Evolutionary conservation across 148 eudicot species (phyloP), one percentile per base, ranked within the genome.

Genomic region (Persicaria tinctoria): DNA sequence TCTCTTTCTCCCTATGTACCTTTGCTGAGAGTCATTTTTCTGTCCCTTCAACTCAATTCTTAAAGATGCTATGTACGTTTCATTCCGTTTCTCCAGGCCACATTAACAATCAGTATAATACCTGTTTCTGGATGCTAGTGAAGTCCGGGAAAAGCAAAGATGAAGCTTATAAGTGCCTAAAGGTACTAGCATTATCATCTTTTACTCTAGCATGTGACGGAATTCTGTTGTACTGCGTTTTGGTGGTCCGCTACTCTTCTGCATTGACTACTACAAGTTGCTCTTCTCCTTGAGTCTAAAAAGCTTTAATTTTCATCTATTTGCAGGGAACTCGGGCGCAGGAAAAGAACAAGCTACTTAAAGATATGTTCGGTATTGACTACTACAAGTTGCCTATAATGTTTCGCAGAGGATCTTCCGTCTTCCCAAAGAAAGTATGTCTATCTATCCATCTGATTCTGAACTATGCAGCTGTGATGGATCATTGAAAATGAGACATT

Each of bases 111-210:
- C 91, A 79, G 72, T 82, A 85, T 74, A 78, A 86, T 77, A 90
- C 93, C 72, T 94, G 98, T 85, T 76, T 85, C 50, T 91, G 93
- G 91, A 81, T 80, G 85, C 85, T 94, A 72, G 73, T 91, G 71
- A 79, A 83, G 46, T 47, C 83, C 79, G 97, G 93, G 76, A 85
- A 80, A 81, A 72, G 75, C 54, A 93, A 85, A 83, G 76, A 27
- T 66, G 91, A 91, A 78, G 98, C 96, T 64, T 85, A 77, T 72
- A 85, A 80, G 59, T 68, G 74, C 76, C 81, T 94, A 74, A 83
- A 88, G 96, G 98, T 93, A 66, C 66, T 76, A 5, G 10, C 45
- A 8, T 27, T 5, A 14, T 48, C 44, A 48, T n/a, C 50, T 3
- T 17, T 55, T 27, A 51, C 38, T 76, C 74, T 23, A 54, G 60